Conservation (phyloP, 2,329 filamentous ascomycete genomes). For the Orbilia blumenaviensis region DNA sequence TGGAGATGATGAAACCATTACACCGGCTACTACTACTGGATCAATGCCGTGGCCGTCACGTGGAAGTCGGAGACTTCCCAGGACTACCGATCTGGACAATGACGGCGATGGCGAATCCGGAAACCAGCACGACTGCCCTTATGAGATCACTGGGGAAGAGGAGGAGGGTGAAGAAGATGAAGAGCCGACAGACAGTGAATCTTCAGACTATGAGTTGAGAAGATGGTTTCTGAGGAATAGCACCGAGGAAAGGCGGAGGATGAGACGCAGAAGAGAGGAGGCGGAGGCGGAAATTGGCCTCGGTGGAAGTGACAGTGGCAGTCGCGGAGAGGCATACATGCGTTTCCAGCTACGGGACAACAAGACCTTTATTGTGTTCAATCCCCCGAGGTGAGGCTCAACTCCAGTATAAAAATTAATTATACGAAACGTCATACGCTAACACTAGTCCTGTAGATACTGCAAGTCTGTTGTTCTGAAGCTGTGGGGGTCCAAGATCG, state of each 20-base stretch:
- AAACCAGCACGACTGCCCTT: slow-evolving; percentile 39
- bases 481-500: slow-evolving; percentile 50
- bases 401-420: neutral
- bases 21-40: slow-evolving; percentile 19
- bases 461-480: slow-evolving; percentile 45
- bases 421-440: neutral
- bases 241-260: slow-evolving; percentile 19
- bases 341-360: slow-evolving; percentile 47
- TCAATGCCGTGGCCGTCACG: slow-evolving; percentile 28
- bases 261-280: slow-evolving; percentile 28
- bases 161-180: slow-evolving; percentile 26
- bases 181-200: slow-evolving; percentile 13
- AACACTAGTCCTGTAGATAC: slow-evolving; percentile 22
- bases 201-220: slow-evolving; percentile 27
- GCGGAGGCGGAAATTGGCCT: slow-evolving; percentile 34
- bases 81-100: neutral
- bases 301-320: slow-evolving; percentile 21
- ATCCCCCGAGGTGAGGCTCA: slow-evolving; percentile 36
- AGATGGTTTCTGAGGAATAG: slow-evolving; percentile 34
- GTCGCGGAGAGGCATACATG: slow-evolving; percentile 32
- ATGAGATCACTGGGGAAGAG: slow-evolving; percentile 22
- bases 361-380: slow-evolving; percentile 42
- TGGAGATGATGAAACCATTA: slow-evolving; percentile 32
- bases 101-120: neutral
- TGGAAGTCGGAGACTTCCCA: slow-evolving; percentile 28